Evolutionary conservation across 305 asterid genomes (phyloP).

Genomic region (Fraxinus paxiana): DNA sequence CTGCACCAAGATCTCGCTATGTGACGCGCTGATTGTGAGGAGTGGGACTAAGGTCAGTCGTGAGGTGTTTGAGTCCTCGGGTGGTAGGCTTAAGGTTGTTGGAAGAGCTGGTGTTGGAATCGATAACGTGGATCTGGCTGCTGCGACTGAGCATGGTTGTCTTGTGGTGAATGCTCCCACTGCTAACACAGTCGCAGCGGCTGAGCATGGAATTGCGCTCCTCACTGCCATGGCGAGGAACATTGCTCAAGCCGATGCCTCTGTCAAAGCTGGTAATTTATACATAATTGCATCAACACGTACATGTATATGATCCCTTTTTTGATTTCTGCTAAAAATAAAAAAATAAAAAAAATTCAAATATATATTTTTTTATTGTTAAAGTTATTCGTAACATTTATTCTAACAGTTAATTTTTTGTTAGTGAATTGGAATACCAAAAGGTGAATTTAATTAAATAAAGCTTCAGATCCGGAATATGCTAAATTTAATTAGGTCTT

Average conservation of each 20-base stretch:
- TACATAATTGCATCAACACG: background rate
- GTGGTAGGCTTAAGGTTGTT: conserved; percentile 82
- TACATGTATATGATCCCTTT: background rate
- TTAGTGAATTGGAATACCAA: background rate
- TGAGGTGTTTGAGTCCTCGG: conserved; percentile 62
- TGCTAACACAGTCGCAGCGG: conserved; percentile 92
- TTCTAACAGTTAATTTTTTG: background rate
- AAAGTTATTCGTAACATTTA: background rate
- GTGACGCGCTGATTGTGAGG: conserved; percentile 51
- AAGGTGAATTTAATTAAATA: background rate
- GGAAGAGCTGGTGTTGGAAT: conserved; percentile 98
- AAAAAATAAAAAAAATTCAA: no score
- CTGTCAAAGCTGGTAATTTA: conserved; percentile 73
- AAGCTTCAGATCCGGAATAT: background rate
- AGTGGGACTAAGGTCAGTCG: conserved; percentile 53
- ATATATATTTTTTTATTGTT: background rate
- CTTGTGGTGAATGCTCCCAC: conserved; percentile 95
- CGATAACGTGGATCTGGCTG: conserved; percentile 94
- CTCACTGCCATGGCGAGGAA: conserved; percentile 85
- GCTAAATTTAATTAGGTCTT: background rate
- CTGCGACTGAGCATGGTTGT: conserved; percentile 95
- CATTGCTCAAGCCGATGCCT: conserved; percentile 89
- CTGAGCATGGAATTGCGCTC: conserved; percentile 92
- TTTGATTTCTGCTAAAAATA: background rate
- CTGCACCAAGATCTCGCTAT: conserved; percentile 36